phyloP scores from a whole-genome alignment of 306 rosid species.

The Rosa multiflora region DNA sequence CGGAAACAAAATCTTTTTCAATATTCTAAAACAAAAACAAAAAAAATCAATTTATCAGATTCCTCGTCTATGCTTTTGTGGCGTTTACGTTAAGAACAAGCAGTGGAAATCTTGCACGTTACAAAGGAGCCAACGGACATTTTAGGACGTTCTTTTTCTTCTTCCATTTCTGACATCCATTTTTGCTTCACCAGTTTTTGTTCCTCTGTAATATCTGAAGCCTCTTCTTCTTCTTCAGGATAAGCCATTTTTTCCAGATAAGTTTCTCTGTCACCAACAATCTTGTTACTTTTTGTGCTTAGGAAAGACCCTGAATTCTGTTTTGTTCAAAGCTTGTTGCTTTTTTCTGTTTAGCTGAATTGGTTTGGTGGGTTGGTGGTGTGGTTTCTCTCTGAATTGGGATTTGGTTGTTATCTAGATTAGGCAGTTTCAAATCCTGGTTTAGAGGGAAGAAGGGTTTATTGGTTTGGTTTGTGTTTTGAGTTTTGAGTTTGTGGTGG shows the following conservation, averaged over 20 bases:
- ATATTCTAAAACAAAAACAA: not conserved
- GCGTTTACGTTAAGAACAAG: constrained; percentile 59
- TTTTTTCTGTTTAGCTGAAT: constrained; percentile 9
- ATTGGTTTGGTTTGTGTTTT: constrained; percentile 12
- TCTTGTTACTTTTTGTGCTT: not conserved
- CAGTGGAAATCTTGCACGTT: constrained; percentile 26
- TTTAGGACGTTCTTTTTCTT: constrained; percentile 15
- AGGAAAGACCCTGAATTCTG: constrained; percentile 1
- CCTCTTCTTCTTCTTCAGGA: constrained; percentile 32
- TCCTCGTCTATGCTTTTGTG: constrained; percentile 33
- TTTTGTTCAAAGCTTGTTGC: constrained; percentile 6
- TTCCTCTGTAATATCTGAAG: constrained; percentile 33
- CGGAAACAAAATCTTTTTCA: not conserved
- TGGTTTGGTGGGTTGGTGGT: constrained; percentile 13
- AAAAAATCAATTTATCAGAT: constrained; percentile 10
- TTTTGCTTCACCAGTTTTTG: constrained; percentile 6
- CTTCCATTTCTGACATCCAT: constrained; percentile 30
- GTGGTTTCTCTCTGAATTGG: constrained; percentile 42
- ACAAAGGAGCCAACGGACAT: constrained; percentile 32
- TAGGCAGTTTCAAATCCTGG: constrained; percentile 36
- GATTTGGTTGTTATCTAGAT: constrained; percentile 31
- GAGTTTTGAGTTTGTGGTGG: not conserved
- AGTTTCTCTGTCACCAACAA: constrained; percentile 31
- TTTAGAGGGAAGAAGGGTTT: constrained; percentile 35
- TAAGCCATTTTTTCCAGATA: constrained; percentile 37